Evolutionary conservation across 140 eudicot species (phyloP), one percentile per base, ranked within the genome.

Genomic region (Flaveria floridana): DNA sequence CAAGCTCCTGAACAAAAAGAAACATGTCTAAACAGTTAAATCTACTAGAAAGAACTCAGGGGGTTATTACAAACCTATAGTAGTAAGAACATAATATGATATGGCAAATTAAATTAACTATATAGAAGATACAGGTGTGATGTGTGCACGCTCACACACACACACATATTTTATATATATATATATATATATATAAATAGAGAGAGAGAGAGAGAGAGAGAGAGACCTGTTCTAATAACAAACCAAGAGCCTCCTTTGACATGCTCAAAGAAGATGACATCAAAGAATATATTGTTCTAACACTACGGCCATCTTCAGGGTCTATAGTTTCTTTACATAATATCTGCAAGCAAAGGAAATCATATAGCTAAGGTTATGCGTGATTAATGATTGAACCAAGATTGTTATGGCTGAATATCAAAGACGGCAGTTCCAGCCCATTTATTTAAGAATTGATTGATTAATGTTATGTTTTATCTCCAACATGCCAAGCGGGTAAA

Each of bases 221-320:
- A 75, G 50, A 80, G 63, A 90, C 99, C 99, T 90, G 90, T 83
- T 90, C 99, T 81, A 91, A 79, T 37, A 94, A 72, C 18, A 80
- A 66, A 50, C 90, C 88, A 67, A 84, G 82, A 13, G 85, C 59
- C 68, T 79, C 84, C 78, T 75, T 82, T 48, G 97, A 82, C 46
- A 82, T 71, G 41, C 76, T 79, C 48, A 3, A 57, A 68, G 81
- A 81, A 71, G 87, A 76, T 76, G 86, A 56, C 85, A 86, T 75
- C 73, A 86, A 65, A 10, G 86, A 70, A 75, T 84, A 84, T 71
- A 94, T 79, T 39, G 80, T 84, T 65, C 74, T 74, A 56, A 77
- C 82, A 74, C 42, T 64, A 16, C 78, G 52, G 44, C 61, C 84
- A 15, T 7, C 76, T 50, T 77, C 83, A 68, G 14, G 68, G 26